Evolutionary conservation across 352 stramenopile genomes (phyloP).

Genomic region (Globisporangium okanoganense): DNA sequence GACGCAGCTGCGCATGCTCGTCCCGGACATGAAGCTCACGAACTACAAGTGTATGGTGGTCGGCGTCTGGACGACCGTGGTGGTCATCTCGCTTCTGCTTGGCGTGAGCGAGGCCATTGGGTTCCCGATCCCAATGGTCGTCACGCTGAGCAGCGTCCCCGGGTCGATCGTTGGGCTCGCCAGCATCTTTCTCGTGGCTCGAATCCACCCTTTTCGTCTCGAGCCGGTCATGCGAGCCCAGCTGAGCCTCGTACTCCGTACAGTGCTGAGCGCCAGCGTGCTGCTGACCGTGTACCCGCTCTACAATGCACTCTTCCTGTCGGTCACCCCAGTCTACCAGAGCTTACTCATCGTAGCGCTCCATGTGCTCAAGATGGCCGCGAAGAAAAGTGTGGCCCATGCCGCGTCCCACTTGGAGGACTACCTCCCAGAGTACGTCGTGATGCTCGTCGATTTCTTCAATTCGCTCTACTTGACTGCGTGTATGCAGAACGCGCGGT

Average conservation of each 20-base stretch:
- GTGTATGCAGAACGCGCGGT: background rate
- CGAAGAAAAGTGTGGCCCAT: background rate
- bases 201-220: background rate
- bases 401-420: background rate
- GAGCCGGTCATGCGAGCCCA: background rate
- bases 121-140: background rate
- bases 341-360: background rate
- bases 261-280: background rate
- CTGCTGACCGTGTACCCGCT: background rate
- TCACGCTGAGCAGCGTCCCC: background rate
- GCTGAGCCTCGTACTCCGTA: background rate
- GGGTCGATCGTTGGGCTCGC: background rate
- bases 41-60: background rate
- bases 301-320: background rate
- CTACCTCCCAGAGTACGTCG: background rate
- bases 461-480: background rate
- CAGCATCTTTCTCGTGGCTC: background rate
- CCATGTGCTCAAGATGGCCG: background rate
- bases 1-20: background rate
- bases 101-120: background rate
- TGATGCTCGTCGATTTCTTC: background rate
- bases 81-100: background rate
- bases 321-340: background rate
- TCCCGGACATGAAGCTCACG: background rate
- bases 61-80: background rate